Evolutionary conservation across 2,329 filamentous ascomycete species (phyloP), one percentile per base, ranked within the genome.

Genomic region (Paraphoma chrysanthemicola): DNA sequence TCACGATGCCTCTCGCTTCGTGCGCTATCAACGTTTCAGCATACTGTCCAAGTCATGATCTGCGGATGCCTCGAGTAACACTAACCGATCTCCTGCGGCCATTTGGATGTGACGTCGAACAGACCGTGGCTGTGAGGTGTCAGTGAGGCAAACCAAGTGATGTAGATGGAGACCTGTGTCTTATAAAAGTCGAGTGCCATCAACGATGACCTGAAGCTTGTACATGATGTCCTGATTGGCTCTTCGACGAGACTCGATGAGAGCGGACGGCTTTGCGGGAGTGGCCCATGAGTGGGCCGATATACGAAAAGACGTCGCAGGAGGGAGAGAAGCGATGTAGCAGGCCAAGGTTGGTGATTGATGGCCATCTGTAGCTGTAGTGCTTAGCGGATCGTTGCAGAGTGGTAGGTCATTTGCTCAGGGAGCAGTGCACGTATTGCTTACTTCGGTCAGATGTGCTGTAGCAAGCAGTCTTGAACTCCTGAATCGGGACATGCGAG

Each of bases 401-500:
- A 23, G 23, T 23, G 23, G 23, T 23, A 23, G 23, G 23, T 23
- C 23, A 23, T 23, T 23, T 4, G 14, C 39, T 36, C 14, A 6
- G 33, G 33, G 14, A 36, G 33, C 9, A 36, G 33, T 23, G 23
- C 33, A 10, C 10, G 39, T 42, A 14, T n/a, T 28, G 55, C 69
- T 70, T 43, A 71, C 73, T 62, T 29, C 71, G 63, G 41, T 86
- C 84, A 54, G 78, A 78, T 36, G 88, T 84, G 31, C 89, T 86
- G 72, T 90, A 89, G 73, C 91, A 96, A 58, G 86, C 83, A 7
- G 91, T 91, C 70, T 88, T 89, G 82, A 95, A 96, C 77, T 96
- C 92, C 75, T 91, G 90, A 53, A 93, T 77, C 1, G 92, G 92
- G 11, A 90, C 79, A 66, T 87, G 88, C 66, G 83, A 87, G 58